Conservation (phyloP, 2,329 filamentous ascomycete species). For the Orbilia brochopaga region DNA sequence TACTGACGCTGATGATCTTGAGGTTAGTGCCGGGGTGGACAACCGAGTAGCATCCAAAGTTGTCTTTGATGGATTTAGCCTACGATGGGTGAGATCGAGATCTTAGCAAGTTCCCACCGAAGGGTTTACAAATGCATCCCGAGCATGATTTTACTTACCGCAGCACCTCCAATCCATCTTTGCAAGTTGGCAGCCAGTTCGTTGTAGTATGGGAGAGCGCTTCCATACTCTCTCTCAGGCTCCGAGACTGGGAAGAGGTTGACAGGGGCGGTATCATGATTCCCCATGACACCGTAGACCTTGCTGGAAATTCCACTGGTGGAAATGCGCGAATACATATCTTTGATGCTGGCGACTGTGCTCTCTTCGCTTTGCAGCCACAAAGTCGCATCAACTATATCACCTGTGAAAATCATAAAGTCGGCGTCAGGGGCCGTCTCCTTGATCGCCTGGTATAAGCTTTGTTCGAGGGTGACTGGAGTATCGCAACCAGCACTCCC, state of each 20-base stretch:
- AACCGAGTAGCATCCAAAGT: conserved; percentile 60
- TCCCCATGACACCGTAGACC: conserved; percentile 65
- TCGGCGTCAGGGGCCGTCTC: conserved; percentile 58
- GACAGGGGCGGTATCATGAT: conserved; percentile 65
- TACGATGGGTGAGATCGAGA: neutral
- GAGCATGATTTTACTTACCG: conserved; percentile 31
- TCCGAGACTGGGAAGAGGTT: conserved; percentile 62
- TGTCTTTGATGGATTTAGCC: conserved; percentile 54
- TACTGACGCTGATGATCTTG: conserved; percentile 67
- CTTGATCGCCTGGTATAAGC: conserved; percentile 61
- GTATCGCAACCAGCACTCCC: conserved; percentile 65
- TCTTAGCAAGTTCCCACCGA: neutral
- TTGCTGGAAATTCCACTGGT: conserved; percentile 57
- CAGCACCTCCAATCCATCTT: conserved; percentile 35
- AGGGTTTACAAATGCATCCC: too few relatives aligned
- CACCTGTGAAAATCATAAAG: conserved; percentile 68
- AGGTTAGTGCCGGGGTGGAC: conserved; percentile 61
- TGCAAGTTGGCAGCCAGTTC: conserved; percentile 25
- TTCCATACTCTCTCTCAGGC: conserved; percentile 20
- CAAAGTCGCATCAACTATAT: conserved; percentile 64
- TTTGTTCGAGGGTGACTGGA: conserved; percentile 63
- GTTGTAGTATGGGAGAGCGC: conserved; percentile 32
- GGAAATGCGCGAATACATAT: conserved; percentile 62
- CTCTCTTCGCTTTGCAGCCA: conserved; percentile 60
- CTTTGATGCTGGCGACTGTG: conserved; percentile 57